These are phyloP conservation scores for Nosema muscidifuracis DNA, from an alignment of 371 early-diverging fungal species.

Conservation along the genomic window DNA sequence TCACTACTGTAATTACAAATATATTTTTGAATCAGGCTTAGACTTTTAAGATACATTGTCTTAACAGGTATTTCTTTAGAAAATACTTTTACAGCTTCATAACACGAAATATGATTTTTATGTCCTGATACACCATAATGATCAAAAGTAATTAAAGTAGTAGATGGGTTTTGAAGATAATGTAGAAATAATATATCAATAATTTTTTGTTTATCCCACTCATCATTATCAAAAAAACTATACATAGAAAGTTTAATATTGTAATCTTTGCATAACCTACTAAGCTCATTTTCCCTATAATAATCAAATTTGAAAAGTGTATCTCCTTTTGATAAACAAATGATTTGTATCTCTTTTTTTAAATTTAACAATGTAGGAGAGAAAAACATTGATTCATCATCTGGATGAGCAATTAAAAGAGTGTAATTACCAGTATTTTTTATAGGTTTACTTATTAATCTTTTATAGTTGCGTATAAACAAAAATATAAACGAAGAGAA, in stretches of 20 bases:
- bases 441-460: not conserved
- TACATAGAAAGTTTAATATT: slow-evolving; percentile 24
- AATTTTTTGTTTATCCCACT: slow-evolving; percentile 40
- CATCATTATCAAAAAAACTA: slow-evolving; percentile 46
- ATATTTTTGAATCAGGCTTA: slow-evolving; percentile 71
- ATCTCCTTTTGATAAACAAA: slow-evolving; percentile 77
- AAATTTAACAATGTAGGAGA: slow-evolving; percentile 69
- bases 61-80: slow-evolving; percentile 32
- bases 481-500: not conserved
- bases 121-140: slow-evolving; percentile 79
- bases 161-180: slow-evolving; percentile 21
- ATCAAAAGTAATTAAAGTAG: slow-evolving; percentile 80
- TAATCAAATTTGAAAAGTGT: not conserved
- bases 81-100: slow-evolving; percentile 68
- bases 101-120: slow-evolving; percentile 77
- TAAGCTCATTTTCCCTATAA: slow-evolving; percentile 36
- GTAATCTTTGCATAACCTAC: slow-evolving; percentile 19
- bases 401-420: slow-evolving; percentile 88
- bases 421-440: slow-evolving; percentile 52
- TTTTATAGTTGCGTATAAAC: not conserved
- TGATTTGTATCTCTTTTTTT: slow-evolving; percentile 62
- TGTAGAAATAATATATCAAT: slow-evolving; percentile 10
- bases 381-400: slow-evolving; percentile 99
- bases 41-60: slow-evolving; percentile 65
- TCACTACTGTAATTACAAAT: slow-evolving; percentile 46